Percentiles rank a stretch among this genome's conserved stretches.
phyloP scores from a whole-genome alignment of 345 rosid genomes.

The Bretschneidera sinensis region DNA sequence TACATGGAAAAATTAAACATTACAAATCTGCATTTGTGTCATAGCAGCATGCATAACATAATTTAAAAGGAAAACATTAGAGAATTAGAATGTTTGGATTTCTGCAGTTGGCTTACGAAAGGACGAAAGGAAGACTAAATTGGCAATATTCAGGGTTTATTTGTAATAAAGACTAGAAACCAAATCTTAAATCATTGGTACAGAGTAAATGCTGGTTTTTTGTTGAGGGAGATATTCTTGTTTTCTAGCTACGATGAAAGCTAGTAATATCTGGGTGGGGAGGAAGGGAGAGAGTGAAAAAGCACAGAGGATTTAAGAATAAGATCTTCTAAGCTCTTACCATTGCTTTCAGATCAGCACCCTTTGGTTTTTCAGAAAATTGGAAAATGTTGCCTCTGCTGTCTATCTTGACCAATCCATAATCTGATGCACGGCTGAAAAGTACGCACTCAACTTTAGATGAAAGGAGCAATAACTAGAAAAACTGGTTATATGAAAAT shows the following conservation, averaged over 20 bases:
- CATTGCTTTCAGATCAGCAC: constrained; percentile 72
- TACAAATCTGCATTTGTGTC: too few species aligned
- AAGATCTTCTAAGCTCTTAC: constrained; percentile 32
- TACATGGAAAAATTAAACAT: too few species aligned
- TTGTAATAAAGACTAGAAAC: too few species aligned
- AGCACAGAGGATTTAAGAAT: neutral
- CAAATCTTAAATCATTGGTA: too few species aligned
- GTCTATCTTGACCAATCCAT: constrained; percentile 81
- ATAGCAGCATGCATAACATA: too few species aligned
- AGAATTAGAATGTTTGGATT: too few species aligned
- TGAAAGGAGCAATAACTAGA: neutral
- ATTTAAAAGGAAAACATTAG: too few species aligned
- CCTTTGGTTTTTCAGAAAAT: constrained; percentile 84
- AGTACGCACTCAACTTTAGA: constrained; percentile 15
- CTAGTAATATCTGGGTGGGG: neutral
- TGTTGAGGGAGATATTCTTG: neutral
- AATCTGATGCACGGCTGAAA: constrained; percentile 87
- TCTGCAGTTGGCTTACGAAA: too few species aligned
- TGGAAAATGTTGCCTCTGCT: constrained; percentile 58
- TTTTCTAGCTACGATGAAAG: neutral
- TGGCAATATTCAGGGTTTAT: too few species aligned
- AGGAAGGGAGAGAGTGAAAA: neutral
- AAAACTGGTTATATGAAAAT: neutral
- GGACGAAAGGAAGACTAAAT: too few species aligned
- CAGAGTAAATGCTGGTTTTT: too few species aligned